Percentiles rank a stretch among this genome's conserved stretches.
These are phyloP conservation scores for Eutypella sp. DNA, from an alignment of 2,329 filamentous ascomycete species.

Conservation along the genomic window DNA sequence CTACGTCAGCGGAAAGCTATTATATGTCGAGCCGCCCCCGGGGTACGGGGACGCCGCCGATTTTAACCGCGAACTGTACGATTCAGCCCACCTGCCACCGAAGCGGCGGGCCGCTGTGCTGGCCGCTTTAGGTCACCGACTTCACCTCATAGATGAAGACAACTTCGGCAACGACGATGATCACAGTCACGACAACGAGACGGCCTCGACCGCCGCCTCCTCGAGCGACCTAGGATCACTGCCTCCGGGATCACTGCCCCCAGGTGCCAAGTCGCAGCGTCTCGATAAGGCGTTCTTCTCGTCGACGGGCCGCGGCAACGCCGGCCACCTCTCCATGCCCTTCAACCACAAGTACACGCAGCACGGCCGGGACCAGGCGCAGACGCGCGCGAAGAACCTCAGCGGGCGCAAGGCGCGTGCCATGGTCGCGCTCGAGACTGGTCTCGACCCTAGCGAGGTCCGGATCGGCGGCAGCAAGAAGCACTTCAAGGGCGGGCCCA, in stretches of 20 bases:
- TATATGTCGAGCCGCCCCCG: conserved; percentile 87
- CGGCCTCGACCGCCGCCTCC: neutral
- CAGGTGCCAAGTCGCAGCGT: conserved; percentile 68
- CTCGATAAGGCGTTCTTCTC: conserved; percentile 90
- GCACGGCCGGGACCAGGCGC: conserved; percentile 54
- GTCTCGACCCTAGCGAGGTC: conserved; percentile 76
- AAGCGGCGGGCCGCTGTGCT: conserved; percentile 68
- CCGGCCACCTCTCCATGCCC: conserved; percentile 67
- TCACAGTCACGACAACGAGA: neutral
- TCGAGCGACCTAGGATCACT: conserved; percentile 19
- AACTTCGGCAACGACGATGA: conserved; percentile 13
- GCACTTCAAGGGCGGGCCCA: conserved; percentile 80
- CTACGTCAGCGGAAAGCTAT: conserved; percentile 92
- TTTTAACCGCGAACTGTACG: conserved; percentile 90
- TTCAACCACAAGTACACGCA: conserved; percentile 88
- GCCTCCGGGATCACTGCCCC: conserved; percentile 42
- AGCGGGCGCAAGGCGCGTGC: conserved; percentile 78
- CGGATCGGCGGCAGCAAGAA: conserved; percentile 70
- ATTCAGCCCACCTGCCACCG: conserved; percentile 72
- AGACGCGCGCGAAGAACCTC: conserved; percentile 58
- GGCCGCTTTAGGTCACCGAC: conserved; percentile 40
- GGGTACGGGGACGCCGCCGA: conserved; percentile 62
- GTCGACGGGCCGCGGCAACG: conserved; percentile 31
- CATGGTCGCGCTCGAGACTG: conserved; percentile 78
- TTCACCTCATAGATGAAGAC: conserved; percentile 36